phyloP scores from a whole-genome alignment of 352 stramenopile species.

The Globisporangium uncinulatum region DNA sequence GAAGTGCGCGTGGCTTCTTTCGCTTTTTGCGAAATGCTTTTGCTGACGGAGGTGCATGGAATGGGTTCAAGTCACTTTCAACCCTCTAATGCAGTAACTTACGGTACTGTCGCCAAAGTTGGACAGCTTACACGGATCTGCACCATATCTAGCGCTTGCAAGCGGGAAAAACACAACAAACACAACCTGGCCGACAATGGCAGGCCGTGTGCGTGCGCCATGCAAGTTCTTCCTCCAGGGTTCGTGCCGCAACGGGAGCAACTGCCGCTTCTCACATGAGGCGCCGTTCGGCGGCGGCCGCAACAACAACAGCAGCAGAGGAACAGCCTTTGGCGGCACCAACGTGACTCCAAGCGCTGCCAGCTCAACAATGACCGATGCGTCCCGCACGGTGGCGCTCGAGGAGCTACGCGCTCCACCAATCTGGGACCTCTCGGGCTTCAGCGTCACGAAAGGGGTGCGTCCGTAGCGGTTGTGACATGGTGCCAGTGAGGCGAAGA shows the following conservation, averaged over 20 bases:
- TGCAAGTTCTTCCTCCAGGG: conserved; percentile 74
- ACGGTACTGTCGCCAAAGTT: too few relatives aligned
- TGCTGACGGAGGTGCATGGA: too few relatives aligned
- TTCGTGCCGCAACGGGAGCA: conserved; percentile 62
- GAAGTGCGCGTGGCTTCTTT: too few relatives aligned
- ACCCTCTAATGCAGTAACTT: too few relatives aligned
- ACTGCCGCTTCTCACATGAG: conserved; percentile 62
- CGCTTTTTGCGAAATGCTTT: too few relatives aligned
- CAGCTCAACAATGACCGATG: conserved; percentile 31
- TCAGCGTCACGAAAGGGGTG: conserved; percentile 57
- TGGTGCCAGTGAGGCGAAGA: too few relatives aligned
- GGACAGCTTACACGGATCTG: too few relatives aligned
- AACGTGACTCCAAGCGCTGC: not conserved
- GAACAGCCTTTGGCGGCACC: conserved; percentile 8
- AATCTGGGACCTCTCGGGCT: conserved; percentile 61
- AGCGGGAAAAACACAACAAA: too few relatives aligned
- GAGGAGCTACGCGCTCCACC: conserved; percentile 51
- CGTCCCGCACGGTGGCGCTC: conserved; percentile 36
- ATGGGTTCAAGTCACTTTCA: too few relatives aligned
- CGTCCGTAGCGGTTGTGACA: conserved; percentile 8
- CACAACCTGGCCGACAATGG: not conserved
- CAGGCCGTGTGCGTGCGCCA: conserved; percentile 16
- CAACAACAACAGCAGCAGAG: conserved; percentile 6
- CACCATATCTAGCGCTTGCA: too few relatives aligned
- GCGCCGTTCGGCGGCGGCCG: conserved; percentile 13